A percentile compares a stretch with the other conserved stretches of the same genome.
Evolutionary conservation across 306 rosid genomes (phyloP).

Genomic region (Leucaena leucocephala): DNA sequence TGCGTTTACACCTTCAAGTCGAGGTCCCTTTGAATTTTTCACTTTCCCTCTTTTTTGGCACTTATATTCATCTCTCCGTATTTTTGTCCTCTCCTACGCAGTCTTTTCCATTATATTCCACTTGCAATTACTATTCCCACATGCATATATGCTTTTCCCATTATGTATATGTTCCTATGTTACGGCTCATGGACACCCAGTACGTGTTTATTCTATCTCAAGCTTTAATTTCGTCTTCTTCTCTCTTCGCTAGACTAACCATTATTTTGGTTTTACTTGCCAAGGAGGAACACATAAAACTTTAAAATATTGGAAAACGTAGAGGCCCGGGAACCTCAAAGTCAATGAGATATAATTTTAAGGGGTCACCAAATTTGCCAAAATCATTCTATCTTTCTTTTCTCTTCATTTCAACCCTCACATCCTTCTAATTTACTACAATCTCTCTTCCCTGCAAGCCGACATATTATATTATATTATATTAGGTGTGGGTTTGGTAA

Average conservation of each 20-base stretch:
- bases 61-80: not conserved
- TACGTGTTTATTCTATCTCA: conserved; percentile 12
- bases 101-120: not conserved
- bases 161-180: not conserved
- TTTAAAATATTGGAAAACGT: not conserved
- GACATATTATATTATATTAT: no score
- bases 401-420: not conserved
- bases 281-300: not conserved
- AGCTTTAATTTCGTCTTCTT: not conserved
- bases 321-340: not conserved
- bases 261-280: not conserved
- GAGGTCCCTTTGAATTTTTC: conserved; percentile 4
- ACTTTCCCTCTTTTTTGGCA: not conserved
- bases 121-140: not conserved
- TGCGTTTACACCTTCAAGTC: conserved; percentile 14
- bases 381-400: not conserved
- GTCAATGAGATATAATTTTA: conserved; percentile 26
- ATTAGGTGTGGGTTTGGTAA: no score
- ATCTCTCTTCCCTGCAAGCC: no score
- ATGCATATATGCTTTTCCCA: not conserved
- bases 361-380: no score
- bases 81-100: not conserved
- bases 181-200: no score
- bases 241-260: not conserved
- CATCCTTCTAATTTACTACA: not conserved